Evolutionary conservation across 768 basidiomycete species (phyloP).

Genomic region (Leccinellum luteum): DNA sequence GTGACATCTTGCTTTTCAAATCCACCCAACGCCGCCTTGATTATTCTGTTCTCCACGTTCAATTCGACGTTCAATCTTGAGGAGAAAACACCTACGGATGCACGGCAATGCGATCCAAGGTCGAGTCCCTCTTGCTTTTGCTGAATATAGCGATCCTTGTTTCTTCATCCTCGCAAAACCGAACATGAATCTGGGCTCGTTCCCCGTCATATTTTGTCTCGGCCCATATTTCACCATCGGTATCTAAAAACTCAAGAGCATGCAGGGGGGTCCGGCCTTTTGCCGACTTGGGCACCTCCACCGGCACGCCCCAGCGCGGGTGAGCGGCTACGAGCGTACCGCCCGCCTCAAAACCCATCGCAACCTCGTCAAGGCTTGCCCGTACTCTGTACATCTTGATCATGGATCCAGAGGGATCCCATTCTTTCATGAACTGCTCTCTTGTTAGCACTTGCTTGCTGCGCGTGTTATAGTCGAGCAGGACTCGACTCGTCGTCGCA

Average conservation of each 20-base stretch:
- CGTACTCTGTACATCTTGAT: conserved; percentile 49
- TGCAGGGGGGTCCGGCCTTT: conserved; percentile 66
- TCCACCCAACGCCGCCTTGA: conserved; percentile 55
- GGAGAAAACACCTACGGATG: conserved; percentile 39
- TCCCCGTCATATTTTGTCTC: conserved; percentile 97
- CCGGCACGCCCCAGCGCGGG: conserved; percentile 56
- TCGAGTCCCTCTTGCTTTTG: conserved; percentile 85
- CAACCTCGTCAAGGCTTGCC: conserved; percentile 60
- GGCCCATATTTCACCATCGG: conserved; percentile 54
- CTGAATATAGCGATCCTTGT: conserved; percentile 75
- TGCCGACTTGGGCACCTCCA: conserved; percentile 80
- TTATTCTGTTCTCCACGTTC: conserved; percentile 41
- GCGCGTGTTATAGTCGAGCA: conserved; percentile 55
- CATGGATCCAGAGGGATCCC: conserved; percentile 64
- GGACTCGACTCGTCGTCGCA: conserved; percentile 42
- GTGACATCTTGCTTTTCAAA: conserved; percentile 42
- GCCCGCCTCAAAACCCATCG: conserved; percentile 40
- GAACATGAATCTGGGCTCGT: conserved; percentile 88
- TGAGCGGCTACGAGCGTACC: conserved; percentile 20
- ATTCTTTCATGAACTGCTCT: conserved; percentile 64
- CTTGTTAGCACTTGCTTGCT: conserved; percentile 55
- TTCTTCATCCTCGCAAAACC: conserved; percentile 37
- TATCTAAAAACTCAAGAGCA: conserved; percentile 43
- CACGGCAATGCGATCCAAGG: conserved; percentile 66
- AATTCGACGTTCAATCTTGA: not conserved